Evolutionary conservation across 768 basidiomycete species (phyloP).

Genomic region (Leccinum arenicola): DNA sequence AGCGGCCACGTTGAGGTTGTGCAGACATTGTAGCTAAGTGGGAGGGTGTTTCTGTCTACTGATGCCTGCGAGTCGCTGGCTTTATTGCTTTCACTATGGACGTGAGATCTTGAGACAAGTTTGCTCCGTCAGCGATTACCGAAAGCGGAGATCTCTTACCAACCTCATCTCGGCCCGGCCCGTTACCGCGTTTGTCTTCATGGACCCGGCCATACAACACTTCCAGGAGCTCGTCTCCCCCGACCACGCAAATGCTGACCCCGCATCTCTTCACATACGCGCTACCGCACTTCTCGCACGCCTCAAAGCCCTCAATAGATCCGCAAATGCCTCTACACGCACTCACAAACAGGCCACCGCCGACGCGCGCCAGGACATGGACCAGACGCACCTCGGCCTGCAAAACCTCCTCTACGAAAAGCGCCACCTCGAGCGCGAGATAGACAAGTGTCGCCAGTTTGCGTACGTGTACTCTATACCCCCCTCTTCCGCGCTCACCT

Average conservation of each 20-base stretch:
- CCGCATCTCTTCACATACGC: slow-evolving; percentile 51
- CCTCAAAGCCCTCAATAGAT: slow-evolving; percentile 76
- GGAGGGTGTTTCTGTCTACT: background rate
- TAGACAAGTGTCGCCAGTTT: slow-evolving; percentile 90
- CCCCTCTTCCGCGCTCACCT: background rate
- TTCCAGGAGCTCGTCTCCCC: slow-evolving; percentile 63
- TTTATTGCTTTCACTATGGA: slow-evolving; percentile 19
- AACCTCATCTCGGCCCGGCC: slow-evolving; percentile 8
- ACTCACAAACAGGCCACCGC: slow-evolving; percentile 67
- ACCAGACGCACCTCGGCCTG: slow-evolving; percentile 80
- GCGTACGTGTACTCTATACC: slow-evolving; percentile 51
- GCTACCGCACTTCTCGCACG: slow-evolving; percentile 76
- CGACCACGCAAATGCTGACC: slow-evolving; percentile 43
- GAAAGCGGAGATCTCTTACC: background rate
- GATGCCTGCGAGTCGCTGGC: background rate
- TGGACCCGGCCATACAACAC: slow-evolving; percentile 53
- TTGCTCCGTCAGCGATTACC: slow-evolving; percentile 17
- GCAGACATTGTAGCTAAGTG: slow-evolving; percentile 14
- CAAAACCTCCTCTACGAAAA: slow-evolving; percentile 90
- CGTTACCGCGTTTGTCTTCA: slow-evolving; percentile 11
- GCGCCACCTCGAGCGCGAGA: slow-evolving; percentile 86
- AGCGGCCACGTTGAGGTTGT: slow-evolving; percentile 52
- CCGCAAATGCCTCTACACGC: slow-evolving; percentile 68
- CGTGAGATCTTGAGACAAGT: slow-evolving; percentile 18
- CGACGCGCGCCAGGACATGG: slow-evolving; percentile 84